phyloP scores from a whole-genome alignment of 352 stramenopile species.

The Saprolegnia parasitica region DNA sequence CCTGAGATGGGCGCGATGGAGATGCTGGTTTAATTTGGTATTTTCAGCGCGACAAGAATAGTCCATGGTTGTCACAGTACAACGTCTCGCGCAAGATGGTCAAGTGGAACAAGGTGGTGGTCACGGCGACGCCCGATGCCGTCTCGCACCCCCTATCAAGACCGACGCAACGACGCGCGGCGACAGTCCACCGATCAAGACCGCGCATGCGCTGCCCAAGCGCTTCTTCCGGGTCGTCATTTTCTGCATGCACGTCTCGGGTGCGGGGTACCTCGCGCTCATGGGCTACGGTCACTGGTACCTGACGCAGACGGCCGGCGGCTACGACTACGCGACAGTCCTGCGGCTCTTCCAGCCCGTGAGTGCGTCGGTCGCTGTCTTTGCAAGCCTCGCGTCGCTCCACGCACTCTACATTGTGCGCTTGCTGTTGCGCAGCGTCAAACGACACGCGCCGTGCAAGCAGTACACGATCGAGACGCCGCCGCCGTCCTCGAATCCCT shows the following conservation, averaged over 20 bases:
- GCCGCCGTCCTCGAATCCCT: background rate
- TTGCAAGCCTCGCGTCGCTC: background rate
- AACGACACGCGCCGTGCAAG: background rate
- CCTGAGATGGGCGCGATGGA: no score
- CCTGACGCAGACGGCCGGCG: background rate
- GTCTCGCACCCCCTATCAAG: background rate
- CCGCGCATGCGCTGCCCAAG: background rate
- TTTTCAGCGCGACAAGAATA: no score
- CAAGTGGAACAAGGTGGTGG: slow-evolving; percentile 9
- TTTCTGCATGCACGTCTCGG: background rate
- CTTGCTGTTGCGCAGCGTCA: background rate
- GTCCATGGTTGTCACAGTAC: no score
- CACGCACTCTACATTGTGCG: background rate
- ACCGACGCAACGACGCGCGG: background rate
- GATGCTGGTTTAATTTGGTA: no score
- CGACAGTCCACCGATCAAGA: background rate
- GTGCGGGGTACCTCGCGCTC: background rate
- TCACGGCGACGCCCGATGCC: background rate
- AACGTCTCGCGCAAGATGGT: background rate
- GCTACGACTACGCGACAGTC: background rate
- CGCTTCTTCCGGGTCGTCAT: slow-evolving; percentile 3
- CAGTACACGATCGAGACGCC: background rate
- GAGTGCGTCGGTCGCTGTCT: background rate
- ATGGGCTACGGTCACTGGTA: slow-evolving; percentile 3
- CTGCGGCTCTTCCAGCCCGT: background rate